Evolutionary conservation across 768 basidiomycete genomes (phyloP), one percentile per base, ranked within the genome.

Genomic region (Chiua virens): DNA sequence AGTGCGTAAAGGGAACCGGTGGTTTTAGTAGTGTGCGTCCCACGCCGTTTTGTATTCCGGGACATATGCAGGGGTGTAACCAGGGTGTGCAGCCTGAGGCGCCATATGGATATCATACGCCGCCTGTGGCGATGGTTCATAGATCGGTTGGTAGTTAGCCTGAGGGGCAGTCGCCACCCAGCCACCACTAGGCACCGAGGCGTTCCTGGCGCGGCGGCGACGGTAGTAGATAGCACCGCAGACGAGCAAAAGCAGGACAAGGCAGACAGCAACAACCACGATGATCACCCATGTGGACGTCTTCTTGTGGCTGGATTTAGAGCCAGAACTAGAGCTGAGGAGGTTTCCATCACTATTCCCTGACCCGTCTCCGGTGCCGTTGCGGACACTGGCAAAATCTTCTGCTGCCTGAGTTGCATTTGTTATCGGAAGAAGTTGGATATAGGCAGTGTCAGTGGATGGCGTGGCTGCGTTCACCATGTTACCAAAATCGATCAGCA

Each of bases 401-500:
- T 45, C 17, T 39, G 54, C 17, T 14, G 74, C 77, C 71, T 70
- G 58, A 25, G 68, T 61, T 55, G 81, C 70, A 45, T 75, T 69
- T 8, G 86, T 87, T 9, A 73, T 71, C 0, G 85, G 75, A 38
- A 85, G 73, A 15, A 89, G 68, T 59, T 89, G 87, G 38, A 87
- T 72, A 69, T 77, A 89, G 0, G 86, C 85, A 25, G 66, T 73
- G 42, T 66, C 63, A 39, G 68, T 65, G 15, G 64, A 63, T 15
- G 70, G 52, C 11, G 67, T 56, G 42, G 73, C 67, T 21, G 70
- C 77, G 42, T 78, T 66, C 52, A 82, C 68, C 64, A 83, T 80
- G 65, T 85, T 75, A 34, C 87, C 86, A 56, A 79, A 86, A 65
- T 87, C 75, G 67, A 89, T 75, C 36, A 82, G 66, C 14, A 79